These are phyloP conservation scores for Fusarium sp. DNA, from an alignment of 2,329 filamentous ascomycete species.

Conservation along the genomic window DNA sequence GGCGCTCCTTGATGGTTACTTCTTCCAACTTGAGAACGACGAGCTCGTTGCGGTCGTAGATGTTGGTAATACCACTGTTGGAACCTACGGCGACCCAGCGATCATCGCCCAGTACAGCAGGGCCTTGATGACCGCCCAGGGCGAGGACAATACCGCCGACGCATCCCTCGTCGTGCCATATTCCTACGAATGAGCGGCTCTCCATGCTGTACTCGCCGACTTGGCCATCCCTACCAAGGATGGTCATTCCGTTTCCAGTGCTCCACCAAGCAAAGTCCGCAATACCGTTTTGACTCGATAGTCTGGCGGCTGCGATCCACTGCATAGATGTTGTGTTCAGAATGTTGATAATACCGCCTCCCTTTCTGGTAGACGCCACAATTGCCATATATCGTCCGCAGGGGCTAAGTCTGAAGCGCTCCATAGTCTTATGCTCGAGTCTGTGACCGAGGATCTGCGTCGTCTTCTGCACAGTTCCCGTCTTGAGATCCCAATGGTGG, in stretches of 20 bases:
- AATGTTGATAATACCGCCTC: slow-evolving; percentile 89
- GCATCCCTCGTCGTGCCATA: slow-evolving; percentile 92
- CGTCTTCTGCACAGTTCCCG: slow-evolving; percentile 86
- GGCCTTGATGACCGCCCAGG: slow-evolving; percentile 78
- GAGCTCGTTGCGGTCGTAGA: slow-evolving; percentile 86
- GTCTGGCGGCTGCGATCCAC: slow-evolving; percentile 85
- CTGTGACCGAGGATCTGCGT: slow-evolving; percentile 80
- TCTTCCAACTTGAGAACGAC: slow-evolving; percentile 58
- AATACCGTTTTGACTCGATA: slow-evolving; percentile 86
- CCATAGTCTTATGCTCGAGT: slow-evolving; percentile 90
- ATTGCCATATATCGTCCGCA: slow-evolving; percentile 89
- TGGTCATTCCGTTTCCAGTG: slow-evolving; percentile 82
- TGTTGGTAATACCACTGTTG: slow-evolving; percentile 88
- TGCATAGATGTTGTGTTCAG: slow-evolving; percentile 84
- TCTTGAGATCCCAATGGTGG: slow-evolving; percentile 90
- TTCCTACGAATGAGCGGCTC: slow-evolving; percentile 76
- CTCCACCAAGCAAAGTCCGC: slow-evolving; percentile 96
- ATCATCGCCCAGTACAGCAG: slow-evolving; percentile 77
- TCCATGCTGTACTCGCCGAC: slow-evolving; percentile 88
- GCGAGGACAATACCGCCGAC: slow-evolving; percentile 86
- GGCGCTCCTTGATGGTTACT: slow-evolving; percentile 72
- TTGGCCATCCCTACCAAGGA: slow-evolving; percentile 88
- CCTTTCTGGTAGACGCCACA: slow-evolving; percentile 82
- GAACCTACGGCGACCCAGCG: slow-evolving; percentile 92
- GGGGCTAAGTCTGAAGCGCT: slow-evolving; percentile 87